These are phyloP conservation scores for Trichoderma citrinoviride DNA, from an alignment of 2,329 filamentous ascomycete genomes.

Conservation along the genomic window DNA sequence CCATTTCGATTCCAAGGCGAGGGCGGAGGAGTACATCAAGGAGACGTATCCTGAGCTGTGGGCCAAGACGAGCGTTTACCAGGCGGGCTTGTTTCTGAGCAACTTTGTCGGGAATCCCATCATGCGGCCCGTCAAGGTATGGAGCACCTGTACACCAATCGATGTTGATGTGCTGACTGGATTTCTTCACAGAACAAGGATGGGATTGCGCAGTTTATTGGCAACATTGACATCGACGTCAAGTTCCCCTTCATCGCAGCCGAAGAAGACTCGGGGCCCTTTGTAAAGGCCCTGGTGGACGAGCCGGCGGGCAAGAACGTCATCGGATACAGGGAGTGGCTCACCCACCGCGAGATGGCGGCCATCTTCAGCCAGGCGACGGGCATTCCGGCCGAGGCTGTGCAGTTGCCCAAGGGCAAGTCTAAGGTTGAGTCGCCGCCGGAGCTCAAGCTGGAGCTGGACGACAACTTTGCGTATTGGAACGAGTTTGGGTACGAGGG, in stretches of 20 bases:
- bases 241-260: conserved; percentile 29
- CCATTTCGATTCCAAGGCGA: conserved; percentile 14
- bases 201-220: conserved; percentile 26
- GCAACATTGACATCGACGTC: conserved; percentile 18
- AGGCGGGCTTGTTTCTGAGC: not conserved
- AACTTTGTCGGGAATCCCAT: not conserved
- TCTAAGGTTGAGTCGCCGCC: not conserved
- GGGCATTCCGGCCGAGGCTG: conserved; percentile 18
- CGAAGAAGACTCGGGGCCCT: conserved; percentile 29
- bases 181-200: conserved; percentile 7
- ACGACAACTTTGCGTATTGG: conserved; percentile 19
- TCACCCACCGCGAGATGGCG: conserved; percentile 25
- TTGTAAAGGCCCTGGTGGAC: conserved; percentile 28
- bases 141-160: not conserved
- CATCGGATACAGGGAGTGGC: conserved; percentile 28
- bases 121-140: conserved; percentile 1
- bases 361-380: conserved; percentile 24
- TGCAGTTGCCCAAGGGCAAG: conserved; percentile 6
- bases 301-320: conserved; percentile 27
- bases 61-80: not conserved
- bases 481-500: conserved; percentile 25
- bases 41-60: not conserved
- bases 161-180: not conserved
- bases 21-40: not conserved
- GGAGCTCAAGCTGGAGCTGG: conserved; percentile 16